Conservation (phyloP, 306 rosid genomes). For the Psophocarpus tetragonolobus region DNA sequence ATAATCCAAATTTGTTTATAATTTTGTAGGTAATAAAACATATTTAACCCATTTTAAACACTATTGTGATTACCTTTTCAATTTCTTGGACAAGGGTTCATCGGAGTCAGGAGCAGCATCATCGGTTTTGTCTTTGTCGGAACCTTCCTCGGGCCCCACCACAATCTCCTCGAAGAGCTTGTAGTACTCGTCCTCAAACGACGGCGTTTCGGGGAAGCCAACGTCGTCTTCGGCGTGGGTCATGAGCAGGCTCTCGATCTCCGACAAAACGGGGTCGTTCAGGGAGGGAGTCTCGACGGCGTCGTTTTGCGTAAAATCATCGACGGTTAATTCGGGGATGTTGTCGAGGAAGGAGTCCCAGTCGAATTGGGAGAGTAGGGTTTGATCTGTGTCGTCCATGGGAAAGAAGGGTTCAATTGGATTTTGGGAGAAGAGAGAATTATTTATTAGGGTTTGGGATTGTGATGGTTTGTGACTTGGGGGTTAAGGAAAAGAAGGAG, state of each 20-base stretch:
- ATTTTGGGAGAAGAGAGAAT: not conserved
- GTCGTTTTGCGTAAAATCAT: slow-evolving; percentile 25
- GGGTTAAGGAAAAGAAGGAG: not conserved
- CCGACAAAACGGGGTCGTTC: slow-evolving; percentile 23
- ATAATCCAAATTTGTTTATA: too few species aligned
- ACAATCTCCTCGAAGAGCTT: slow-evolving; percentile 52
- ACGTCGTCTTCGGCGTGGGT: slow-evolving; percentile 32
- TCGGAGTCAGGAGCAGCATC: slow-evolving; percentile 28
- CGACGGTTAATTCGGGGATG: slow-evolving; percentile 5
- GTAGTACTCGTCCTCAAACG: slow-evolving; percentile 24
- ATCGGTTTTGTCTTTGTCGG: slow-evolving; percentile 35
- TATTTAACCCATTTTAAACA: too few species aligned
- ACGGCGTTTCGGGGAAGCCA: slow-evolving; percentile 3
- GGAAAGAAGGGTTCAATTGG: not conserved
- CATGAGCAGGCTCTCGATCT: slow-evolving; percentile 67
- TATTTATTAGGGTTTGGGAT: not conserved
- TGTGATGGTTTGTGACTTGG: slow-evolving; percentile 20
- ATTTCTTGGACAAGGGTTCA: slow-evolving; percentile 58
- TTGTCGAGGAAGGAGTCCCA: slow-evolving; percentile 42
- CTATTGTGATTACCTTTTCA: slow-evolving; percentile 72
- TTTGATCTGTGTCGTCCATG: slow-evolving; percentile 35
- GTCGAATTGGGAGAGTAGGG: slow-evolving; percentile 35
- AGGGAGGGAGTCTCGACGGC: slow-evolving; percentile 20
- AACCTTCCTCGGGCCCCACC: slow-evolving; percentile 37
- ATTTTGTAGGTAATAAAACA: too few species aligned